Evolutionary conservation across 768 basidiomycete species (phyloP).

Genomic region (Pleurotus citrinopileatus): DNA sequence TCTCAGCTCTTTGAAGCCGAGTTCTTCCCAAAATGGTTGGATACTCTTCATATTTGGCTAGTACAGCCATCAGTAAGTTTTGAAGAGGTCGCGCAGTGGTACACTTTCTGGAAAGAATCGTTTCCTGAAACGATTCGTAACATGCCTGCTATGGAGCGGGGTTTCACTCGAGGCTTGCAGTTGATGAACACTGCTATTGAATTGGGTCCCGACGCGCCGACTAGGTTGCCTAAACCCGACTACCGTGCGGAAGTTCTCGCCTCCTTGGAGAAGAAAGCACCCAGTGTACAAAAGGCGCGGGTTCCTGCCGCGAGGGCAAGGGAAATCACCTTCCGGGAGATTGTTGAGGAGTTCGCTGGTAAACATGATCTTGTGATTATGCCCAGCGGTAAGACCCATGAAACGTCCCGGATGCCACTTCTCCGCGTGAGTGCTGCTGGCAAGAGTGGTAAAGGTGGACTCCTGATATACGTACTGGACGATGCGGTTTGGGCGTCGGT

Average conservation of each 20-base stretch:
- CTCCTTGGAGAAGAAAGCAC: conserved; percentile 7
- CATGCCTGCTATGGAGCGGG: conserved; percentile 64
- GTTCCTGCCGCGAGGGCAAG: conserved; percentile 51
- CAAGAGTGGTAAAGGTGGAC: conserved; percentile 54
- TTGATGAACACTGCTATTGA: conserved; percentile 94
- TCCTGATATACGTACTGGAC: conserved; percentile 87
- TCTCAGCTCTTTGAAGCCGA: conserved; percentile 84
- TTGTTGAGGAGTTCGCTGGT: conserved; percentile 89
- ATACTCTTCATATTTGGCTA: conserved; percentile 89
- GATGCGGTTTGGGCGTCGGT: conserved; percentile 90
- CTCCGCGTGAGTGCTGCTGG: conserved; percentile 87
- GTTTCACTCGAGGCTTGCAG: conserved; percentile 87
- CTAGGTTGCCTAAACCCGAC: conserved; percentile 66
- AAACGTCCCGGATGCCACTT: conserved; percentile 83
- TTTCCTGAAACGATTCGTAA: conserved; percentile 73
- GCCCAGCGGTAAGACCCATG: conserved; percentile 83
- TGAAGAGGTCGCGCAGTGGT: conserved; percentile 94
- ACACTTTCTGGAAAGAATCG: conserved; percentile 78
- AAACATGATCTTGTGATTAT: conserved; percentile 87
- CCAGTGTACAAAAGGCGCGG: conserved; percentile 30
- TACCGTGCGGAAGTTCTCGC: conserved; percentile 45
- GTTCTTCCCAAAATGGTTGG: conserved; percentile 98
- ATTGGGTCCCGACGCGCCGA: conserved; percentile 74
- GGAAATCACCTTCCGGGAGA: conserved; percentile 89
- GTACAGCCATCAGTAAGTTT: conserved; percentile 85